Evolutionary conservation across 495 filamentous ascomycete species (phyloP).

Genomic region (Podospora pseudoanserina): DNA sequence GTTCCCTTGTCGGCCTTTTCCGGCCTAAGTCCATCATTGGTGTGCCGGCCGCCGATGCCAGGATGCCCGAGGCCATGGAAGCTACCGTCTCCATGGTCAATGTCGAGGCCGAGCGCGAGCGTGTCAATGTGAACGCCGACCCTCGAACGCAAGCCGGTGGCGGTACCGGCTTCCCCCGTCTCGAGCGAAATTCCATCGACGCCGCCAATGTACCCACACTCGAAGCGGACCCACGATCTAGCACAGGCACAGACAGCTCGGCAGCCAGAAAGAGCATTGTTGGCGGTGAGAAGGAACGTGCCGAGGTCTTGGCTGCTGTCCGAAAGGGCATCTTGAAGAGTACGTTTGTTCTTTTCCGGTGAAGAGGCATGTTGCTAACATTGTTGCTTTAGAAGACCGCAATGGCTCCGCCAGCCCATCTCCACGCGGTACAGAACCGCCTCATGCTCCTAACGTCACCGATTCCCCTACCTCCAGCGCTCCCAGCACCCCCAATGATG

Average conservation of each 20-base stretch:
- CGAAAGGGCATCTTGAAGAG: slow-evolving; percentile 95
- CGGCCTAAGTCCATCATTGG: slow-evolving; percentile 89
- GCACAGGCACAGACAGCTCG: slow-evolving; percentile 56
- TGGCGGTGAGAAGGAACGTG: slow-evolving; percentile 84
- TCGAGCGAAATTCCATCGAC: slow-evolving; percentile 79
- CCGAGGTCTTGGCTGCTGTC: slow-evolving; percentile 83
- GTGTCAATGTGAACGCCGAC: slow-evolving; percentile 73
- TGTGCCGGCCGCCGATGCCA: slow-evolving; percentile 62
- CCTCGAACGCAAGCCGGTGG: slow-evolving; percentile 64
- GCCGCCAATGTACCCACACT: slow-evolving; percentile 36
- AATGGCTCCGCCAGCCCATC: slow-evolving; percentile 67
- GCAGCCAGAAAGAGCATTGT: slow-evolving; percentile 77
- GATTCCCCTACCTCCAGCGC: slow-evolving; percentile 80
- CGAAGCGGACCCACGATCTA: slow-evolving; percentile 49
- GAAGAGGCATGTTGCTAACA: slow-evolving; percentile 4
- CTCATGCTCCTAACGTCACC: slow-evolving; percentile 54
- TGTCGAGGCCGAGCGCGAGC: slow-evolving; percentile 86
- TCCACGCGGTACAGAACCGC: slow-evolving; percentile 54
- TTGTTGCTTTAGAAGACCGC: slow-evolving; percentile 19
- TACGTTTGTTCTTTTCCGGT: slow-evolving; percentile 45
- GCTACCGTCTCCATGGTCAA: slow-evolving; percentile 91
- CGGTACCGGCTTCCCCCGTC: slow-evolving; percentile 79
- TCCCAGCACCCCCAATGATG: slow-evolving; percentile 77
- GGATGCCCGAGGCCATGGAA: slow-evolving; percentile 62
- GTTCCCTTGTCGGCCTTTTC: slow-evolving; percentile 92